Evolutionary conservation across 768 basidiomycete genomes (phyloP), one percentile per base, ranked within the genome.

Genomic region (Hericium rajendrae): DNA sequence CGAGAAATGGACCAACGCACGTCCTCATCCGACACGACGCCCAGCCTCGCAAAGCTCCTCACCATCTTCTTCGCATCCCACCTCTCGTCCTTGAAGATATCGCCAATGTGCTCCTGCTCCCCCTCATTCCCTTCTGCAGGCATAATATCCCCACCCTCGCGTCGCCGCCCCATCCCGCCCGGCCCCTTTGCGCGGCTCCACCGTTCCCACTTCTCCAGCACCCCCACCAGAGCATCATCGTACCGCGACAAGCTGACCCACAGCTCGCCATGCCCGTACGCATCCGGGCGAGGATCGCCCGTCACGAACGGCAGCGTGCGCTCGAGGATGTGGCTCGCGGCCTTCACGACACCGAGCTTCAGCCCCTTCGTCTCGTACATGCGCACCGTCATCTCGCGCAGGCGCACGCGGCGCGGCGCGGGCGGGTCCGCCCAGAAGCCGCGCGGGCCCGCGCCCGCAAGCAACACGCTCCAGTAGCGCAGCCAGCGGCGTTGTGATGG

Each of bases 31-130:
- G 69, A 69, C 13, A 68, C 62, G 4, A 68, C 65, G 5, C 80
- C 81, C 69, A 92, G 70, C 60, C 79, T 76, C 1, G 86, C 86
- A 70, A 91, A 92, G 57, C 78, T 79, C 53, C 76, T 72, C 51
- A 92, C 82, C 91, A 92, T 91, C 76, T 91, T 92, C 57, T 69
- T 70, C 49, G 71, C 75, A 68, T 93, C 91, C 85, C 87, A 91
- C 61, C 65, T 74, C 11, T 78, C 84, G 46, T 71, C 74, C 59
- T 62, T 65, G 61, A 85, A 89, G 55, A 84, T 56, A 26, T 67
- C 66, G 53, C 74, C 70, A 6, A 69, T 73, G 16, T 43, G 22
- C 12, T 32, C 40, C 26, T 15, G 18, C 9, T 18, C 32, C 15
- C 10, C 40, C 26, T 38, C 38, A 68, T 73, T 40, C 72, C 65